Evolutionary conservation across 2,329 filamentous ascomycete species (phyloP).

Genomic region (Colletotrichum zoysiae): DNA sequence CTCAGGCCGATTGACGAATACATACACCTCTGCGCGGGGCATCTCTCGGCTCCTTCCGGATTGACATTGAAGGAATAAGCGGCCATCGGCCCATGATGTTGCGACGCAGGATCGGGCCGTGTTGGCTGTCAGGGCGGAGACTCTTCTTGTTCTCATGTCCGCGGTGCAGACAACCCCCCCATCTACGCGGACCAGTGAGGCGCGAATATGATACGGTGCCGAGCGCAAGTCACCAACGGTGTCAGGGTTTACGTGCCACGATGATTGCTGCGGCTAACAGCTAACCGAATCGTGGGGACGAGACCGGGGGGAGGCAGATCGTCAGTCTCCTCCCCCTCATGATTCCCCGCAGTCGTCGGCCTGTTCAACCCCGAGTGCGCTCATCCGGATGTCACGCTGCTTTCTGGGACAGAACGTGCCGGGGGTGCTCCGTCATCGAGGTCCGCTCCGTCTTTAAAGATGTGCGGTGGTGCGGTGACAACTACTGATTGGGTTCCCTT

Average conservation of each 20-base stretch:
- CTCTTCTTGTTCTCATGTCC: background rate
- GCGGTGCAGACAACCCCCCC: background rate
- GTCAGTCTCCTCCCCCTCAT: slow-evolving; percentile 21
- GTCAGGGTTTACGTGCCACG: slow-evolving; percentile 21
- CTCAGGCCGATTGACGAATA: too few relatives aligned
- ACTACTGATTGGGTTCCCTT: slow-evolving; percentile 1
- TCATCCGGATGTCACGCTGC: slow-evolving; percentile 33
- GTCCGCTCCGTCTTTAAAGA: slow-evolving; percentile 12
- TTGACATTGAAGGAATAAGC: slow-evolving; percentile 21
- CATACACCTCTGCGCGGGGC: too few relatives aligned
- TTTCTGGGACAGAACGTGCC: background rate
- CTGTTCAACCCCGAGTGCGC: slow-evolving; percentile 38
- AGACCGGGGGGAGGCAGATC: slow-evolving; percentile 7
- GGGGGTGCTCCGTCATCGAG: background rate
- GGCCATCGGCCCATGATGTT: slow-evolving; percentile 31
- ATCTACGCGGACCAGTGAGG: background rate
- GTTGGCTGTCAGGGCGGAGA: slow-evolving; percentile 24
- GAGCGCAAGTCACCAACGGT: slow-evolving; percentile 11
- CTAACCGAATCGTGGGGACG: slow-evolving; percentile 32
- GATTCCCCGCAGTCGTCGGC: slow-evolving; percentile 40
- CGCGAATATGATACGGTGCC: background rate
- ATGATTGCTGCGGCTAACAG: slow-evolving; percentile 34
- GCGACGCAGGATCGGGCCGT: slow-evolving; percentile 22
- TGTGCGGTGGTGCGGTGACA: background rate
- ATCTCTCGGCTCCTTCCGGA: slow-evolving; percentile 30